Base-by-base conservation (phyloP, 1,284 basidiomycete species). In the Cutaneotrichosporon sp. region DNA sequence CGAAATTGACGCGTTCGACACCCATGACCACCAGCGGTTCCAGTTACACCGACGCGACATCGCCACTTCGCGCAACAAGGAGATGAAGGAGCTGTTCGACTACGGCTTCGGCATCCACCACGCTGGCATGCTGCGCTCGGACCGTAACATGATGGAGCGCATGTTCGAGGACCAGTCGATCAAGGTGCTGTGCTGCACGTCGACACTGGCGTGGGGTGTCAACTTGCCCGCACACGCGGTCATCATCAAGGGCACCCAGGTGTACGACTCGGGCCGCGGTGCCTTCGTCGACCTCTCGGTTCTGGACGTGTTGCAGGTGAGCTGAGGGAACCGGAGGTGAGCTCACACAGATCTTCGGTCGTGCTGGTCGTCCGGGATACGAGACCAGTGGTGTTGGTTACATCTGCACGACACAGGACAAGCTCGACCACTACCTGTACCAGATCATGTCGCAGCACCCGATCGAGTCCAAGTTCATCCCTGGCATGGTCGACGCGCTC, bases 131-230 rank as follows among this genome's bases (percentile, higher is more conserved):
- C 82, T 99, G 64, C 85, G 97, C 52, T 87, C 88, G 4, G 97
- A 99, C 77, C 85, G 97, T 66, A 98, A 93, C 75, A 86, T 99
- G 83, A 96, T 92, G 87, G 97, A 99, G 81, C 84, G 88, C 72
- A 88, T 98, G 87, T 99, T 99, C 71, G 91, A 91, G 73, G 88
- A 90, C 13, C 87, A 89, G 70, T 89, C 88, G 13, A 95, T 99
- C 74, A 97, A 97, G 85, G 93, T 93, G 42, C 84, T 99, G 11
- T 98, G 93, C 80, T 99, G 97, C 83, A 99, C 97, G 3, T 93
- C 97, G 2, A 99, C 97, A 0, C 84, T 99, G 38, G 97, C 97
- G 1, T 99, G 97, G 97, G 97, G 97, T 83, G 97, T 99, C 73
- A 99, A 99, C 79, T 83, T 99, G 73, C 97, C 97, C 47, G 97